phyloP scores from a whole-genome alignment of 2,329 filamentous ascomycete species.

The Calonectria honghensis region DNA sequence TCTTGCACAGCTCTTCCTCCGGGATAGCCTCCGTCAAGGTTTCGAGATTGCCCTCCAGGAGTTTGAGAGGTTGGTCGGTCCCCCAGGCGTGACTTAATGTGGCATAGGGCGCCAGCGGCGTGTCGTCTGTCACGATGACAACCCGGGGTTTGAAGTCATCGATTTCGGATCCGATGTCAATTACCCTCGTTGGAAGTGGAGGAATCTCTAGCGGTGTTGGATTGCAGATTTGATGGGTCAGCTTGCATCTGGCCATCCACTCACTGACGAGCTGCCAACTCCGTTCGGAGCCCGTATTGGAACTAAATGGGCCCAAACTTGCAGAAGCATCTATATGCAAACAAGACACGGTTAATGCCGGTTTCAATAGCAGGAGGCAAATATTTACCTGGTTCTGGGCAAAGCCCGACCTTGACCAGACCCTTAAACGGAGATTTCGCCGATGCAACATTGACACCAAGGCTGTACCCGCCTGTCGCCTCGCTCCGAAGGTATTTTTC shows the following conservation, averaged over 20 bases:
- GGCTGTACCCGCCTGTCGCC: not conserved
- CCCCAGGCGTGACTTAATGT: constrained; percentile 38
- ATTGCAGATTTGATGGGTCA: constrained; percentile 21
- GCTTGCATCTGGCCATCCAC: constrained; percentile 24
- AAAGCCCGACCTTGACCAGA: constrained; percentile 2
- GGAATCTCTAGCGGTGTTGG: constrained; percentile 8
- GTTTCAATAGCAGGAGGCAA: not conserved
- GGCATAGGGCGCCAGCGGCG: constrained; percentile 1
- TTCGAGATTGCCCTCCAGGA: constrained; percentile 6
- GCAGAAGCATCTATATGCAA: constrained; percentile 11
- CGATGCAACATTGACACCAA: not conserved
- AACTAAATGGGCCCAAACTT: constrained; percentile 10
- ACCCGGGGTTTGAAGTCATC: not conserved
- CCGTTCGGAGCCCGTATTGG: constrained; percentile 9
- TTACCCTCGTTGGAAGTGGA: not conserved
- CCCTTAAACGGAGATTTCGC: not conserved
- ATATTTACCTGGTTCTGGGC: constrained; percentile 21
- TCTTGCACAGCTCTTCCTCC: not conserved
- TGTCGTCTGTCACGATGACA: not conserved
- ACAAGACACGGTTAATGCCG: not conserved
- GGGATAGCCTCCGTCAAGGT: constrained; percentile 17
- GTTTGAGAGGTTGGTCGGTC: not conserved
- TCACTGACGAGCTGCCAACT: constrained; percentile 16
- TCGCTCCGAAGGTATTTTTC: constrained; percentile 11
- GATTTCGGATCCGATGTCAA: not conserved